Base-by-base conservation (phyloP, 306 rosid genomes). In the Arachis stenosperma region DNA sequence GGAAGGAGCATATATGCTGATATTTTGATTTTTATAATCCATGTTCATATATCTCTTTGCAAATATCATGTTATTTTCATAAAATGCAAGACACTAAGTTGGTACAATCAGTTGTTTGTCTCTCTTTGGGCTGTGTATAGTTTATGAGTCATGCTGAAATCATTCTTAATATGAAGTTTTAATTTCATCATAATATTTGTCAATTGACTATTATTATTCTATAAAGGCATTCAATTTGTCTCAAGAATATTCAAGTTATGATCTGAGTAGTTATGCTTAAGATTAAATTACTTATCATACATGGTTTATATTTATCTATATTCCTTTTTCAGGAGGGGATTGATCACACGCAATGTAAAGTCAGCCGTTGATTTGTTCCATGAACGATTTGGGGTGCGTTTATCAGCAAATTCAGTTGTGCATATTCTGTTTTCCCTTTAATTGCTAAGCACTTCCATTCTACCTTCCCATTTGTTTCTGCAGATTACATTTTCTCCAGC, bases 401-500 rank as follows among this genome's bases (percentile, higher is more conserved):
- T 51, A 65, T 61, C 50, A n/a, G 17, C 17, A 39, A 6, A 77
- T 67, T 64, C 14, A 81, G 29, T 14, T 58, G 42, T 65, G 9
- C 10, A 11, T 56, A 43, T 11, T 41, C 5, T 14, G 7, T 0
- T 48, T 12, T 57, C 53, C 59, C 15, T 58, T 37, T 3, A 11
- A 71, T 70, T 79, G 61, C 30, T 69, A 22, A 29, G 11, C 53
- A 42, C 27, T 14, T 58, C 13, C 36, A 2, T 57, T 65, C 33
- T 58, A 50, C 2, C 57, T 42, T 58, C 57, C 47, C 40, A 53
- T 70, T 78, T 68, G 43, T 73, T 81, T 44, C 76, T 85, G 90
- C 97, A 94, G 98, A 76, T 83, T 76, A 73, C 70, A 27, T 94
- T 94, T 84, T 80, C 83, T 78, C 98, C 98, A 11, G 97, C 98